Base-by-base conservation (phyloP, 2,329 filamentous ascomycete genomes). In the Basipetospora chlamydospora region DNA sequence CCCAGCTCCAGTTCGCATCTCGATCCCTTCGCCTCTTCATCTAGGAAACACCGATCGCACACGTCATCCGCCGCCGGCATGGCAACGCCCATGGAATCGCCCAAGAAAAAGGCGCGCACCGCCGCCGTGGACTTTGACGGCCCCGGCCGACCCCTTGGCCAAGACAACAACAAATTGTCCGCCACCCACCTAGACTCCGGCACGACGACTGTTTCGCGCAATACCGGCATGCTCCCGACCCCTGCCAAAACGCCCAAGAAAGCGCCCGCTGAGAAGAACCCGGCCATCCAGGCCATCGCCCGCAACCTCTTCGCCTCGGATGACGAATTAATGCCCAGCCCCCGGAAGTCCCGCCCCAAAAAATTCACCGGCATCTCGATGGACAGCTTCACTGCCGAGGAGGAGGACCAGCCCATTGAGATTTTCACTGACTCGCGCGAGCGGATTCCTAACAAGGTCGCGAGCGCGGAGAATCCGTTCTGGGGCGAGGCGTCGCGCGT, bases 361-460 rank as follows among this genome's bases (percentile, higher is more conserved):
- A 73, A 72, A 53, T 69, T 73, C 51, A 63, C 58, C 5, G 65
- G 67, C 35, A 56, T 67, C 29, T 60, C 64, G 9, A 48, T 77
- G 43, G 67, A 70, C 42, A 77, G 71, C 55, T 77, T 79, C 49
- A 59, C 56, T 17, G 66, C 56, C 6, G 68, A 74, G 35, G 66
- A 70, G n/a, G 57, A 65, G 6, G 66, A 73, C 28, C 61, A 66
- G 28, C 54, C 64, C n/a, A 81, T 87, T 45, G 55, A 70, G 44
- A 83, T 88, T 48, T 88, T 76, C 51, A 86, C 79, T 28, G 82
- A 90, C 53, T 74, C 81, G 1, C 78, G 85, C 44, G 86, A 93
- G 46, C 76, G 78, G 38, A 57, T 86, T 28, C 83, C 83, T 15
- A 68, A 75, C 43, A 59, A 73, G 28, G 80, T 85, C 47, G 52